Evolutionary conservation across 352 stramenopile species (phyloP), one percentile per base, ranked within the genome.

Genomic region (Pythium phragmitis): DNA sequence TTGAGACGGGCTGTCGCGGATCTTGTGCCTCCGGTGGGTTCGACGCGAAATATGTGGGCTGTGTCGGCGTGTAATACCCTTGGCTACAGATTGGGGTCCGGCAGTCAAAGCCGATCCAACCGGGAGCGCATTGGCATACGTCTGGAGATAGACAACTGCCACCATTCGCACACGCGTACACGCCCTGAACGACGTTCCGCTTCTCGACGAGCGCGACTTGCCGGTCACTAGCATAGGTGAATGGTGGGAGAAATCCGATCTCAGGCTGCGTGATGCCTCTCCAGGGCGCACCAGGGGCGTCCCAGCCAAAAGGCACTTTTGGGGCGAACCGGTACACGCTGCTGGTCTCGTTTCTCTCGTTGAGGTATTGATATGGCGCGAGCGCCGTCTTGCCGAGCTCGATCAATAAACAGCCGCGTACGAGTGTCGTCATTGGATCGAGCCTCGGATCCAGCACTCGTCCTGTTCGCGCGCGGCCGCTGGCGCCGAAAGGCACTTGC

Each of bases 101-200:
- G 75, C 97, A 99, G 73, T 99, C 97, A 67, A 99, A 99, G 47
- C 97, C 97, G 16, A 86, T 74, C 96, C 96, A 99, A 13, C 96
- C 96, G 4, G 71, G 51, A 0, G 86, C 76, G 58, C 97, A 99
- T 52, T 81, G 70, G 73, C 97, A 99, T 2, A 97, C 77, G 48
- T 93, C 94, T 7, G 96, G 95, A 11, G 85, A 66, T 2, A 96
- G 67, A 74, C 97, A 99, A 37, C 71, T 87, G 7, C 97, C 97
- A 33, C 85, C 87, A 68, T 99, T 98, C 6, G 94, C 95, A 76
- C 97, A 99, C 23, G 92, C 88, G 68, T 98, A 99, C 7, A 89
- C 75, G 7, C 96, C 96, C 74, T 99, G 92, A 1, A 96, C 76
- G 19, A 97, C 74, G 51, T 81, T 87, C 23, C 84, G 69, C 49